These are phyloP conservation scores for Ganoderma meredithae DNA, from an alignment of 1,284 basidiomycete genomes.

Conservation along the genomic window DNA sequence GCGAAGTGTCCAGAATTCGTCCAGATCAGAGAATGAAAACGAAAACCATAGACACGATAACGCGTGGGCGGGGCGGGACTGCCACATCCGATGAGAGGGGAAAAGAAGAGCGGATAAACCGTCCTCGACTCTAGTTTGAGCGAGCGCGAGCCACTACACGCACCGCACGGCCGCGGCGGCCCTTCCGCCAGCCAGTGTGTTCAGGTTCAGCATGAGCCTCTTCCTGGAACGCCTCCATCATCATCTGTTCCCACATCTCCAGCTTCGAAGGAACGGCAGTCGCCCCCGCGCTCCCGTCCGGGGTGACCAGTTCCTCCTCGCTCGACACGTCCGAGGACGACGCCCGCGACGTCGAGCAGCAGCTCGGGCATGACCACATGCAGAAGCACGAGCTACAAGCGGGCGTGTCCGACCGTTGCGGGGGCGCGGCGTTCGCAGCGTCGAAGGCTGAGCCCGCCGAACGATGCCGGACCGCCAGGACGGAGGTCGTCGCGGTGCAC, in stretches of 20 bases:
- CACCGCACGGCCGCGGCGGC: neutral
- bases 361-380: neutral
- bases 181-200: neutral
- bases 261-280: neutral
- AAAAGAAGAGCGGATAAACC: neutral
- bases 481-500: neutral
- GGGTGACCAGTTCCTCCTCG: neutral
- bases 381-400: neutral
- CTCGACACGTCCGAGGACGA: neutral
- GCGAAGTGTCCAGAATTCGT: neutral
- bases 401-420: neutral
- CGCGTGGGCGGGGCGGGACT: neutral
- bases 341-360: conserved; percentile 1
- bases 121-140: neutral
- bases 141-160: neutral
- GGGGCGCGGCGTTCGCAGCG: neutral
- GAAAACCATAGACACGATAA: neutral
- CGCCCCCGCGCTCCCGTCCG: neutral
- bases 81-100: neutral
- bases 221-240: neutral
- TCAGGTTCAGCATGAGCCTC: neutral
- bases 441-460: conserved; percentile 1
- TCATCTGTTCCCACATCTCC: neutral
- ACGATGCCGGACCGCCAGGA: neutral
- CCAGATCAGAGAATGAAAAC: neutral